These are phyloP conservation scores for Leucoagaricus sp. DNA, from an alignment of 1,284 basidiomycete genomes.

Conservation along the genomic window DNA sequence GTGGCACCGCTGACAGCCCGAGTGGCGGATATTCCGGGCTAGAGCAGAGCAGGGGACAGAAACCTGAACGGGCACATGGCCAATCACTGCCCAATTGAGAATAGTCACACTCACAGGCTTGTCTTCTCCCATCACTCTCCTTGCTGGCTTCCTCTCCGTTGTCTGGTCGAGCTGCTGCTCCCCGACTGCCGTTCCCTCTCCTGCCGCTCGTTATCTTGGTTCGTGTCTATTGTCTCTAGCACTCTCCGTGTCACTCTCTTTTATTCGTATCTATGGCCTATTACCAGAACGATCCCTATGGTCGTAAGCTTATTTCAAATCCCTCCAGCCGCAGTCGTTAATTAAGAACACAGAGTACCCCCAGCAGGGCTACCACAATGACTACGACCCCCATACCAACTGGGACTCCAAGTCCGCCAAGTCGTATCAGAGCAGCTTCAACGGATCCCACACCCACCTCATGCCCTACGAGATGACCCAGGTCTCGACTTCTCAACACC, in stretches of 20 bases:
- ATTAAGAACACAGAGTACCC: slow-evolving; percentile 32
- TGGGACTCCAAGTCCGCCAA: slow-evolving; percentile 70
- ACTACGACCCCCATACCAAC: slow-evolving; percentile 44
- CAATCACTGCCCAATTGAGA: slow-evolving; percentile 3
- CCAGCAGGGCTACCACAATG: slow-evolving; percentile 30
- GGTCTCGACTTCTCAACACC: slow-evolving; percentile 38
- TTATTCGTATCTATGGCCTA: slow-evolving; percentile 33
- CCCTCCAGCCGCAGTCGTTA: slow-evolving; percentile 4
- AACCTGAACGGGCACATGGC: neutral
- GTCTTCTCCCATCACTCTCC: slow-evolving; percentile 4
- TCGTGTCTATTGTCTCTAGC: slow-evolving; percentile 20
- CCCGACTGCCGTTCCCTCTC: slow-evolving; percentile 26
- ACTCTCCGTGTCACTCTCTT: slow-evolving; percentile 18
- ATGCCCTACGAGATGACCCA: slow-evolving; percentile 64
- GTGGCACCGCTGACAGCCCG: neutral
- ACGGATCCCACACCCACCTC: slow-evolving; percentile 72
- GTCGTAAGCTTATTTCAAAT: slow-evolving; percentile 15
- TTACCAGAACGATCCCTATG: slow-evolving; percentile 12
- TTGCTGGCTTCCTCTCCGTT: slow-evolving; percentile 16
- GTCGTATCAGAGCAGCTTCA: slow-evolving; percentile 64
- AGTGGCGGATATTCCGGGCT: neutral
- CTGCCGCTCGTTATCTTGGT: neutral
- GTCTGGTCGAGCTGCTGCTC: slow-evolving; percentile 14
- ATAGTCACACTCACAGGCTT: slow-evolving; percentile 6
- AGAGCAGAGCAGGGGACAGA: neutral